Percentiles rank a stretch among this genome's conserved stretches.
phyloP scores from a whole-genome alignment of 2,329 filamentous ascomycete species.

The Colletotrichum magnum region DNA sequence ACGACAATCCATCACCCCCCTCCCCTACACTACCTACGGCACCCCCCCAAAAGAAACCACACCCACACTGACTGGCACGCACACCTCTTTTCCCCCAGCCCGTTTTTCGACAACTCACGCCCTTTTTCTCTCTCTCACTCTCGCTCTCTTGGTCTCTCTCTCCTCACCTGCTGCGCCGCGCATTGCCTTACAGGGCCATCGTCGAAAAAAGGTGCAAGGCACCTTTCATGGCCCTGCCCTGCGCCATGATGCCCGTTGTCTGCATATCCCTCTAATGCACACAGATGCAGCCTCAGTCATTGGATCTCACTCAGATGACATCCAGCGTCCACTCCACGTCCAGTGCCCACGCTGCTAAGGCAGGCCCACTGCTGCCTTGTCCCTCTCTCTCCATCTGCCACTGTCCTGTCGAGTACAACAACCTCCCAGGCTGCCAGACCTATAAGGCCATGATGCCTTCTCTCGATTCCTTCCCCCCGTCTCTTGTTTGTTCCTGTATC shows the following conservation, averaged over 20 bases:
- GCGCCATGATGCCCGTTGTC: slow-evolving; percentile 42
- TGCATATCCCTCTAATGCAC: slow-evolving; percentile 43
- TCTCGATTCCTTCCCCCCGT: slow-evolving; percentile 45
- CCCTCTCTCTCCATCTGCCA: slow-evolving; percentile 43
- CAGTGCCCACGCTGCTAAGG: slow-evolving; percentile 10
- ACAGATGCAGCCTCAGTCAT: slow-evolving; percentile 45
- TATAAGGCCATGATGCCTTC: slow-evolving; percentile 72
- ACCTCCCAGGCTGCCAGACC: slow-evolving; percentile 55
- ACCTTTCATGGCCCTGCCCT: slow-evolving; percentile 43
- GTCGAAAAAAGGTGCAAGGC: slow-evolving; percentile 42
- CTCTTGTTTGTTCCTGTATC: slow-evolving; percentile 28
- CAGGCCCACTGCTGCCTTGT: slow-evolving; percentile 41
- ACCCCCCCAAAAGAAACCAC: no score
- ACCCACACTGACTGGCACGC: background rate
- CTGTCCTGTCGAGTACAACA: slow-evolving; percentile 46
- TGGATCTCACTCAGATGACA: slow-evolving; percentile 41
- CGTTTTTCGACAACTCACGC: slow-evolving; percentile 44
- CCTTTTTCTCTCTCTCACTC: slow-evolving; percentile 20
- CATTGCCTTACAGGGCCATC: slow-evolving; percentile 29
- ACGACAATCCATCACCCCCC: no score
- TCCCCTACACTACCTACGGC: no score
- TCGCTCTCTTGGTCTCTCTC: slow-evolving; percentile 15
- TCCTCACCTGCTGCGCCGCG: slow-evolving; percentile 38
- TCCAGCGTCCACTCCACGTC: slow-evolving; percentile 21
- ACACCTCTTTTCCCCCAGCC: slow-evolving; percentile 43